phyloP scores from a whole-genome alignment of 768 basidiomycete genomes.

The Mycena olivaceomarginata region DNA sequence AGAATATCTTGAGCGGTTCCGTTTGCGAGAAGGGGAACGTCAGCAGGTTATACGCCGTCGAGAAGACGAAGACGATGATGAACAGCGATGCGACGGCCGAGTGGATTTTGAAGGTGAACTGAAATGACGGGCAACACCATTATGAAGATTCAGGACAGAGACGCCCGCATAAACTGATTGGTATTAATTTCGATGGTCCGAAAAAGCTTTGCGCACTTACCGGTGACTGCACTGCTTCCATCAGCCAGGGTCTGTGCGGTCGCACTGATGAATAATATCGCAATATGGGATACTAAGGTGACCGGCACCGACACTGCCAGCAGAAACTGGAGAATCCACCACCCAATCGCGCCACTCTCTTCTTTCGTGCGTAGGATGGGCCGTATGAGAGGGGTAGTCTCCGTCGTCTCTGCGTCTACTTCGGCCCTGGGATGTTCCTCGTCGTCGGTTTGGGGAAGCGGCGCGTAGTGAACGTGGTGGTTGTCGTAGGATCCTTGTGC shows the following conservation, averaged over 20 bases:
- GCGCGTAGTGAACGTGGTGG: conserved; percentile 51
- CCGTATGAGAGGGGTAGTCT: conserved; percentile 74
- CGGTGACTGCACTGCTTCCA: conserved; percentile 69
- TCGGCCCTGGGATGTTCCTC: conserved; percentile 30
- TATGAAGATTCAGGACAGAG: conserved; percentile 67
- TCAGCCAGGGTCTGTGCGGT: conserved; percentile 78
- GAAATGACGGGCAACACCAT: conserved; percentile 78
- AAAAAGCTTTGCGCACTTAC: conserved; percentile 58
- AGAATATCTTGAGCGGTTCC: conserved; percentile 82
- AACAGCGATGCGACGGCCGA: conserved; percentile 50
- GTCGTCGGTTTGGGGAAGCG: conserved; percentile 44
- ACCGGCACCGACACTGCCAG: conserved; percentile 72
- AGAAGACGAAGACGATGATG: conserved; percentile 63
- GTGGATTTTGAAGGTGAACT: conserved; percentile 74
- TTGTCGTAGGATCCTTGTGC: conserved; percentile 39
- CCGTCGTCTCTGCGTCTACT: conserved; percentile 61
- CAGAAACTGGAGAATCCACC: conserved; percentile 78
- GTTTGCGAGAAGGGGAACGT: conserved; percentile 79
- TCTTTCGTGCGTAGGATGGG: conserved; percentile 34
- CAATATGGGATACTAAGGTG: conserved; percentile 71
- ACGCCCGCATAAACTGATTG: conserved; percentile 69
- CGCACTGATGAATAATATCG: conserved; percentile 66
- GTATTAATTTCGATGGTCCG: conserved; percentile 13
- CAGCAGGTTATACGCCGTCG: conserved; percentile 65
- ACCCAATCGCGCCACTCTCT: conserved; percentile 54